A percentile compares a stretch with the other conserved stretches of the same genome.
These are phyloP conservation scores for Dryas octopetala DNA, from an alignment of 306 rosid genomes.

Conservation along the genomic window DNA sequence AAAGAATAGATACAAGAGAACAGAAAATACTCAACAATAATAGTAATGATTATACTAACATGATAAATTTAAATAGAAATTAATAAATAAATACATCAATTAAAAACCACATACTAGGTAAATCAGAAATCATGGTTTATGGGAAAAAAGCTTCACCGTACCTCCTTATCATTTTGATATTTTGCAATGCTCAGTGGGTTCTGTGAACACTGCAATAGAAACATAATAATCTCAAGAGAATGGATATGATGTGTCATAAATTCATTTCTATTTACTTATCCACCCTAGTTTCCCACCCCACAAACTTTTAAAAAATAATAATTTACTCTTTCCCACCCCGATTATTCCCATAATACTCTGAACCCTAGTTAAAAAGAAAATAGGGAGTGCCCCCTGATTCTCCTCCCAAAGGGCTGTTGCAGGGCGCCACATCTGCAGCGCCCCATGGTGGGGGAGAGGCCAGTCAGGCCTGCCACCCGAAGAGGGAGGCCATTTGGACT, in stretches of 20 bases:
- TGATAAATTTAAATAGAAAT: neutral
- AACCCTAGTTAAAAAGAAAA: no score
- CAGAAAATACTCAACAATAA: neutral
- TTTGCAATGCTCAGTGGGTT: conserved; percentile 82
- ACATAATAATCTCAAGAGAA: conserved; percentile 28
- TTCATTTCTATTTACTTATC: neutral
- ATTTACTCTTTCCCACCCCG: neutral
- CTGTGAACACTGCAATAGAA: conserved; percentile 86
- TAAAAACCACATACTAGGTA: neutral
- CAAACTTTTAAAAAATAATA: neutral
- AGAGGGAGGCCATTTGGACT: neutral
- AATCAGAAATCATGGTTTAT: conserved; percentile 16
- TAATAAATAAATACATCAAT: conserved; percentile 5
- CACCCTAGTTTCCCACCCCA: neutral
- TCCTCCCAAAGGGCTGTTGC: neutral
- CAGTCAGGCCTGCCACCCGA: neutral
- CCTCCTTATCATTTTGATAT: conserved; percentile 99
- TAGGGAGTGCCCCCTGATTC: neutral
- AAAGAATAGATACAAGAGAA: neutral
- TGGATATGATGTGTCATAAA: neutral
- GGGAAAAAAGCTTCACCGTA: conserved; percentile 27
- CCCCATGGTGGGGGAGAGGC: neutral
- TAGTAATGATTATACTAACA: neutral
- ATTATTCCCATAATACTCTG: neutral
- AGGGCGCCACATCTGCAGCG: no score